Evolutionary conservation across 352 stramenopile species (phyloP).

Genomic region (Aphanomyces euteiches): DNA sequence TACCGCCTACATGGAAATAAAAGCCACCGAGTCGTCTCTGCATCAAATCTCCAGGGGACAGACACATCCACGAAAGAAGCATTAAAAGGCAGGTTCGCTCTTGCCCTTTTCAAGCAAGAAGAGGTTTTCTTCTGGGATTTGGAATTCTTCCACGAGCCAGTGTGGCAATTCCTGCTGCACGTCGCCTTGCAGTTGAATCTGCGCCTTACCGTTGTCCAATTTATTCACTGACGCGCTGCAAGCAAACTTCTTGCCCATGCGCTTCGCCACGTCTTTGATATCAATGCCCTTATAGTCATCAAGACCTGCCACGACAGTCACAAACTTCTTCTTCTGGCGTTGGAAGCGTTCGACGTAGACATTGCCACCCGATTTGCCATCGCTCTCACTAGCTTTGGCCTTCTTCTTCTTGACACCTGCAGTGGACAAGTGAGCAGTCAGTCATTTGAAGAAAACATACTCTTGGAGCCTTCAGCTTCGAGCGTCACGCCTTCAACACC

Average conservation of each 20-base stretch:
- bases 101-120: constrained; percentile 61
- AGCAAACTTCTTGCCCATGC: constrained; percentile 74
- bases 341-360: constrained; percentile 63
- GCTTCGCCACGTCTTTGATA: constrained; percentile 81
- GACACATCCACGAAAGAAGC: background rate
- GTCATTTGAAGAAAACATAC: constrained; percentile 16
- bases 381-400: constrained; percentile 47
- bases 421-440: background rate
- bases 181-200: constrained; percentile 82
- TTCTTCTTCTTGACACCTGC: constrained; percentile 69
- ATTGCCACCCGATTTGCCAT: constrained; percentile 66
- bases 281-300: constrained; percentile 67
- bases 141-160: constrained; percentile 72
- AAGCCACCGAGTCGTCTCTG: no score
- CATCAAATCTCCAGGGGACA: no score
- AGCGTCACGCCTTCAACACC: constrained; percentile 74
- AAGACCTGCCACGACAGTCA: constrained; percentile 78
- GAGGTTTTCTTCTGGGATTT: constrained; percentile 69
- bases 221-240: constrained; percentile 79
- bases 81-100: constrained; percentile 32
- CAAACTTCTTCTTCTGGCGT: constrained; percentile 46
- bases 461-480: constrained; percentile 62
- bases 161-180: constrained; percentile 68
- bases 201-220: constrained; percentile 65
- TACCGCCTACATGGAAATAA: no score